Evolutionary conservation across 2,329 filamentous ascomycete species (phyloP).

Genomic region (Nothopassalora personata): DNA sequence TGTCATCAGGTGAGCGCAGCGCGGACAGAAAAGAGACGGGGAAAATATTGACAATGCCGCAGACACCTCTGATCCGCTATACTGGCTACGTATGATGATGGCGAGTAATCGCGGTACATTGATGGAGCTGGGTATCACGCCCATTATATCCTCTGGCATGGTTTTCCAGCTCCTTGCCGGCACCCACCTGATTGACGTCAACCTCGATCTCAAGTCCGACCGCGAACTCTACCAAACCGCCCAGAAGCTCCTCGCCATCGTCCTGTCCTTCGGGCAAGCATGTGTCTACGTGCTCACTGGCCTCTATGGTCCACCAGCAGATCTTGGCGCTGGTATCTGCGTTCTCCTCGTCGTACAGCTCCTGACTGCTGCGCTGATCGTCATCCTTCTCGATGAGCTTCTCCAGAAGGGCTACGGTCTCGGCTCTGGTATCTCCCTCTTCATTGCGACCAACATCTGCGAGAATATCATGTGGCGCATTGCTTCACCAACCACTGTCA

Average conservation of each 20-base stretch:
- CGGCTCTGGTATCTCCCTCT: conserved; percentile 96
- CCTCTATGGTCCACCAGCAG: conserved; percentile 92
- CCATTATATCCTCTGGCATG: conserved; percentile 99
- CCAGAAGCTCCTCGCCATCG: conserved; percentile 94
- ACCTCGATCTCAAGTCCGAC: conserved; percentile 99
- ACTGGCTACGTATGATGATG: conserved; percentile 99
- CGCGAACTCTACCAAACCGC: conserved; percentile 99
- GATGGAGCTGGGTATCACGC: conserved; percentile 59
- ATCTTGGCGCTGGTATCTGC: conserved; percentile 96
- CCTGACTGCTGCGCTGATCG: conserved; percentile 93
- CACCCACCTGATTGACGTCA: conserved; percentile 99
- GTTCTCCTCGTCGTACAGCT: conserved; percentile 97
- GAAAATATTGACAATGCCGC: conserved; percentile 11
- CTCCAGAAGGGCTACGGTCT: conserved; percentile 99
- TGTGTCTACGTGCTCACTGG: conserved; percentile 98
- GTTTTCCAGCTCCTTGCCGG: conserved; percentile 99
- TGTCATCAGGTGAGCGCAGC: conserved; percentile 63
- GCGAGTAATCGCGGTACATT: conserved; percentile 70
- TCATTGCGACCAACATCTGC: conserved; percentile 99
- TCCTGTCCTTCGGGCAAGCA: conserved; percentile 93
- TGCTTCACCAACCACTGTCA: conserved; percentile 98
- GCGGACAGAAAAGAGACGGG: conserved; percentile 7
- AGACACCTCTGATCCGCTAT: conserved; percentile 88
- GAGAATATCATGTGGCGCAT: conserved; percentile 99
- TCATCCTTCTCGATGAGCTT: conserved; percentile 97